Conservation (phyloP, 225 moss, liverwort and hornwort genomes). For the Pseudoscleropodium purum region DNA sequence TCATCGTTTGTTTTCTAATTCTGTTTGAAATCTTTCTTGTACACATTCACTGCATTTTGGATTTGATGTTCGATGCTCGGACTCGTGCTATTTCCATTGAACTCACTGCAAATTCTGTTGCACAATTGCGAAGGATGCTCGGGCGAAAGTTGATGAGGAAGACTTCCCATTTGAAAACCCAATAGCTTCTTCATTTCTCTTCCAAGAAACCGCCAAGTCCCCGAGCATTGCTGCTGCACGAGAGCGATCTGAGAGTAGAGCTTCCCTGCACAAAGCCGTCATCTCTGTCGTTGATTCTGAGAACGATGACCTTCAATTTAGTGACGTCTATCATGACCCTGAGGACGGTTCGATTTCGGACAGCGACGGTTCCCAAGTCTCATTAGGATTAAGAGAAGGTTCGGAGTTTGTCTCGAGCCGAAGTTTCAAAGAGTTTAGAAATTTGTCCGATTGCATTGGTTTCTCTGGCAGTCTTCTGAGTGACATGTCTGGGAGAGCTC, state of each 20-base stretch:
- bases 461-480: slow-evolving; percentile 16
- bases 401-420: slow-evolving; percentile 20
- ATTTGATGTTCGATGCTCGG: background rate
- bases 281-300: slow-evolving; percentile 5
- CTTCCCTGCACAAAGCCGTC: background rate
- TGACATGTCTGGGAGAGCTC: slow-evolving; percentile 11
- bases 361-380: slow-evolving; percentile 14
- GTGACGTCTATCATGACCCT: slow-evolving; percentile 25
- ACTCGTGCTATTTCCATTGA: background rate
- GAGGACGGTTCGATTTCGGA: slow-evolving; percentile 20
- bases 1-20: background rate
- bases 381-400: slow-evolving; percentile 5
- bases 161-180: slow-evolving; percentile 43
- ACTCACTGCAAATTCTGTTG: background rate
- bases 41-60: background rate
- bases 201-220: slow-evolving; percentile 7
- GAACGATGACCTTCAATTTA: slow-evolving; percentile 14
- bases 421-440: slow-evolving; percentile 12
- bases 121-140: slow-evolving; percentile 10
- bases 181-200: slow-evolving; percentile 35
- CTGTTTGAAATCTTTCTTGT: background rate
- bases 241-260: background rate
- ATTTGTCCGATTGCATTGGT: slow-evolving; percentile 14
- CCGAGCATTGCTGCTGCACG: background rate
- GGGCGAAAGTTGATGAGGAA: slow-evolving; percentile 25